phyloP scores from a whole-genome alignment of 1,284 basidiomycete genomes.

The Trichosporon sp. region DNA sequence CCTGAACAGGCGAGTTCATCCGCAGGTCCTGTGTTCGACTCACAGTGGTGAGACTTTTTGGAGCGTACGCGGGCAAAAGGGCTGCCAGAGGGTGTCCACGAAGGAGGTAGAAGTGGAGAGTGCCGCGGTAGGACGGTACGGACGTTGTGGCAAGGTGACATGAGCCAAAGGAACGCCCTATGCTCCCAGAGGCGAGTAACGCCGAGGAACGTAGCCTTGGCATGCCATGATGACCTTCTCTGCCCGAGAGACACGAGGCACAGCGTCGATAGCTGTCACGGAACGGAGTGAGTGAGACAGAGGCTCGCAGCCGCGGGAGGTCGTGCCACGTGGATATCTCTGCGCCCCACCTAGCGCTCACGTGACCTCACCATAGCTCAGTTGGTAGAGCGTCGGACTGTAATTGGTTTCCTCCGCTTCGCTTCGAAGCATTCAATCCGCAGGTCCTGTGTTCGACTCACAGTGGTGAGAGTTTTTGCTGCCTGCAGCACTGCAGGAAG shows the following conservation, averaged over 20 bases:
- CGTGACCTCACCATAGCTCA: conserved; percentile 1
- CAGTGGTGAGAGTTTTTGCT: conserved; percentile 1
- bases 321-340: not conserved
- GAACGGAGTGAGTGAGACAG: too few species aligned
- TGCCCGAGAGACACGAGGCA: too few species aligned
- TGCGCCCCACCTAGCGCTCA: not conserved
- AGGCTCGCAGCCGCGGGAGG: too few species aligned
- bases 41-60: conserved; percentile 3
- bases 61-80: not conserved
- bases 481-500: not conserved
- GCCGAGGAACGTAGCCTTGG: too few species aligned
- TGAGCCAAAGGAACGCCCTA: too few species aligned
- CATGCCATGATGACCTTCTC: too few species aligned
- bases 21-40: not conserved
- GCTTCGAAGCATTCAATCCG: not conserved
- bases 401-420: not conserved
- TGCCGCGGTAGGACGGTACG: not conserved
- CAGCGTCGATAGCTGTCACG: too few species aligned
- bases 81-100: not conserved
- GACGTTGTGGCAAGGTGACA: too few species aligned
- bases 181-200: too few species aligned
- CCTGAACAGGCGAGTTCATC: not conserved
- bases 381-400: not conserved
- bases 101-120: not conserved
- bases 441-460: conserved; percentile 1